Evolutionary conservation across 805 yeast species (phyloP).

Genomic region (Ogataea trehaloabstinens): DNA sequence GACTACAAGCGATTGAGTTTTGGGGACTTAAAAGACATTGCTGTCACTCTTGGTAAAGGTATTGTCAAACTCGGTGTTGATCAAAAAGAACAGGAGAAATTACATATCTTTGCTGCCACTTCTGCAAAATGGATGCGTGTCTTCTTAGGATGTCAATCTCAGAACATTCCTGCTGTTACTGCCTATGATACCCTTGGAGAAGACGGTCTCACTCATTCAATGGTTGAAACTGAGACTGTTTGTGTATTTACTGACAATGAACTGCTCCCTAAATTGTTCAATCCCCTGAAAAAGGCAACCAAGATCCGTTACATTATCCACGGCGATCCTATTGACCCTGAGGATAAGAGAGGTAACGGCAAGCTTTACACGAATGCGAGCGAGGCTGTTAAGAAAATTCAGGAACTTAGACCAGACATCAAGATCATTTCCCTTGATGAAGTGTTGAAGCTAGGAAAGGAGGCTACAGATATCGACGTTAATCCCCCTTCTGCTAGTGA

Average conservation of each 20-base stretch:
- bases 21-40: conserved; percentile 49
- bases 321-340: conserved; percentile 55
- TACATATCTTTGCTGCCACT: conserved; percentile 87
- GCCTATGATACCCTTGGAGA: conserved; percentile 96
- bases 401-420: conserved; percentile 73
- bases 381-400: conserved; percentile 56
- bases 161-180: conserved; percentile 83
- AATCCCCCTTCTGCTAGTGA: conserved; percentile 56
- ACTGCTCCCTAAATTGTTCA: conserved; percentile 61
- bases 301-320: conserved; percentile 69
- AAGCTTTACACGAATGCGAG: conserved; percentile 55
- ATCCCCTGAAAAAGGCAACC: conserved; percentile 66
- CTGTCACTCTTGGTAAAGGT: conserved; percentile 68
- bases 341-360: conserved; percentile 66
- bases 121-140: conserved; percentile 90
- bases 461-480: conserved; percentile 37
- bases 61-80: conserved; percentile 67
- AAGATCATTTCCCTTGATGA: conserved; percentile 65
- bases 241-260: conserved; percentile 84
- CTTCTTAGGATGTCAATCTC: conserved; percentile 74
- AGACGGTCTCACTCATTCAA: conserved; percentile 80
- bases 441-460: conserved; percentile 59
- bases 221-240: conserved; percentile 73
- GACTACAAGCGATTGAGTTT: conserved; percentile 67
- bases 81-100: conserved; percentile 56